Conservation (phyloP, 2,329 filamentous ascomycete genomes). For the Stachybotrys elegans region DNA sequence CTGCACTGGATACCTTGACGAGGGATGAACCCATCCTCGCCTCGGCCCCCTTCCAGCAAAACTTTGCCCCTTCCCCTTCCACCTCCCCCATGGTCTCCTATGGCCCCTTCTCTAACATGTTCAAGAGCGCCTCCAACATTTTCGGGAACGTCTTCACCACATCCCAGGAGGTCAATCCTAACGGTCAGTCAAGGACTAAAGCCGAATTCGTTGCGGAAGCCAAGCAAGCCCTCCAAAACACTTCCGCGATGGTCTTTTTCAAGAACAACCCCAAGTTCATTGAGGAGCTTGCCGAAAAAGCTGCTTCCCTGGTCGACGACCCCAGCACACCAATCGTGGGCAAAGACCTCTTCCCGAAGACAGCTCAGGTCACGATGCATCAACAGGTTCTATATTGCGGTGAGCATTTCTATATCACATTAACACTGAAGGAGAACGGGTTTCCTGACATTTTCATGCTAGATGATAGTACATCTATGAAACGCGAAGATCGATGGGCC, state of each 20-base stretch:
- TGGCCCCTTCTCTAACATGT: slow-evolving; percentile 65
- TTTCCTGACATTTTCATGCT: neutral
- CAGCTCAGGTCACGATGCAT: too few relatives aligned
- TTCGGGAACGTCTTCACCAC: too few relatives aligned
- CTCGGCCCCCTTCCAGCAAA: slow-evolving; percentile 77
- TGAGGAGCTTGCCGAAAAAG: too few relatives aligned
- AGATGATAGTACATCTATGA: slow-evolving; percentile 1
- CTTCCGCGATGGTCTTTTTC: too few relatives aligned
- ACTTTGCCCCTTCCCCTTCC: slow-evolving; percentile 82
- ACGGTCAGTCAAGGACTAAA: too few relatives aligned
- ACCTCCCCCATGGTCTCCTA: slow-evolving; percentile 79
- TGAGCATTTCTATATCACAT: neutral
- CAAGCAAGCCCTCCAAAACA: too few relatives aligned
- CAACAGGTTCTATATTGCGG: slow-evolving; percentile 1
- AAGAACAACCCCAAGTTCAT: too few relatives aligned
- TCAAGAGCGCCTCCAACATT: slow-evolving; percentile 62
- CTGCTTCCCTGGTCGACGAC: too few relatives aligned
- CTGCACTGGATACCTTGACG: slow-evolving; percentile 54
- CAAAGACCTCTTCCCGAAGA: too few relatives aligned
- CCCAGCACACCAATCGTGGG: too few relatives aligned
- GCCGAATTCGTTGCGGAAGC: too few relatives aligned
- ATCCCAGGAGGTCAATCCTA: too few relatives aligned
- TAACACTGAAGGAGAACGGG: neutral
- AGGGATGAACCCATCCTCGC: slow-evolving; percentile 69
- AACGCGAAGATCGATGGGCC: neutral